phyloP scores from a whole-genome alignment of 140 eudicot genomes.

The Senecio squalidus region DNA sequence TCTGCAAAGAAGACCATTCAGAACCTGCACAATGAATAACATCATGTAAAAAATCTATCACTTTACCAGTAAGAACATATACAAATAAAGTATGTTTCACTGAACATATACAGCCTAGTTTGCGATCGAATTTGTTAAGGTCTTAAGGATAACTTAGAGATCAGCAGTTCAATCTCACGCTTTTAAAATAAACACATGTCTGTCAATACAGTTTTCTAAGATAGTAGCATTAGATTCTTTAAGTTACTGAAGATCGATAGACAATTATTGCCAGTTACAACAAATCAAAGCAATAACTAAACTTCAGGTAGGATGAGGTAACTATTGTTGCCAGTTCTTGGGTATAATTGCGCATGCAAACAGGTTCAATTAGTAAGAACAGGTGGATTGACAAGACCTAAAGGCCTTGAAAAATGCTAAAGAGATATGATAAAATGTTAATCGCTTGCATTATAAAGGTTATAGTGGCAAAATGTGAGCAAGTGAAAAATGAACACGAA shows the following conservation, averaged over 20 bases:
- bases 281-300: no score
- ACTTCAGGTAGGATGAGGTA: no score
- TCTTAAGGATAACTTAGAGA: constrained; percentile 4
- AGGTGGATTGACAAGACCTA: background rate
- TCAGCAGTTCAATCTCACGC: background rate
- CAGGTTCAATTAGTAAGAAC: background rate
- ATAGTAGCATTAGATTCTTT: no score
- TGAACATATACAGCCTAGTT: constrained; percentile 2
- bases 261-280: no score
- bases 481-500: constrained; percentile 27
- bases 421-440: background rate
- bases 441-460: background rate
- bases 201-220: no score
- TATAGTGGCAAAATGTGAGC: background rate
- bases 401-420: no score
- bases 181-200: no score
- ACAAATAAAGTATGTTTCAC: background rate
- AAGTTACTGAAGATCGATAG: no score
- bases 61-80: background rate
- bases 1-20: constrained; percentile 89
- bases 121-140: background rate
- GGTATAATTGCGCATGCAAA: background rate
- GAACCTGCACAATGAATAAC: constrained; percentile 52
- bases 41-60: constrained; percentile 11
- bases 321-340: background rate